Evolutionary conservation across 306 rosid genomes (phyloP), one percentile per base, ranked within the genome.

Genomic region (Trichosanthes cucumerina): DNA sequence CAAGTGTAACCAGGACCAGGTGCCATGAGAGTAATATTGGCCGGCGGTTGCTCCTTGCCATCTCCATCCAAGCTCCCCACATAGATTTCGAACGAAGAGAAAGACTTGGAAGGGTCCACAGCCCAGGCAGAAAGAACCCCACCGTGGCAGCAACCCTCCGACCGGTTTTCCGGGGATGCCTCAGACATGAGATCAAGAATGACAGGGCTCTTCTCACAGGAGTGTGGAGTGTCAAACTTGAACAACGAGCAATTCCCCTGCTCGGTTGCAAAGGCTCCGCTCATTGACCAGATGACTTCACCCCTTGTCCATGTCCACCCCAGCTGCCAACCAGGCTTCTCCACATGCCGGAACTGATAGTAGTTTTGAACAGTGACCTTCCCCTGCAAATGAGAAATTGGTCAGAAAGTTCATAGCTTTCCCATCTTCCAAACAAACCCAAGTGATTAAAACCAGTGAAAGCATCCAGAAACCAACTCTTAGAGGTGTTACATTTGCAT

Each of bases 1-100:
- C 96, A 91, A 82, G 91, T 87, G 85, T 93, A 91, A 68, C 98
- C 96, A 79, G 81, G 93, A 83, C 96, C 92, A 8, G 98, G 93
- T 59, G 90, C 93, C 86, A 78, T 79, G 60, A 93, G 79, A 70
- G 88, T 88, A 68, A 93, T 84, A 78, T 88, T 86, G 9, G 64
- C 75, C 36, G 97, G 98, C 9, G 86, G 68, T 75, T 69, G 47
- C 63, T 82, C 88, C 18, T 70, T 59, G 24, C 85, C 70, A 49
- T 76, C 78, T 7, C 70, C 58, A 31, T 16, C 85, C 75, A 66
- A 31, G 81, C 80, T 88, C 58, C 91, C 87, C 19, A 91, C 93
- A 77, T 74, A 83, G 24, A 93, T 84, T 77, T 89, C 90, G 82
- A 91, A 93, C 44, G 91, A 87, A 82, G 97, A 77, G 85, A 88